Base-by-base conservation (phyloP, 345 rosid species). In the Iberis pinnata region DNA sequence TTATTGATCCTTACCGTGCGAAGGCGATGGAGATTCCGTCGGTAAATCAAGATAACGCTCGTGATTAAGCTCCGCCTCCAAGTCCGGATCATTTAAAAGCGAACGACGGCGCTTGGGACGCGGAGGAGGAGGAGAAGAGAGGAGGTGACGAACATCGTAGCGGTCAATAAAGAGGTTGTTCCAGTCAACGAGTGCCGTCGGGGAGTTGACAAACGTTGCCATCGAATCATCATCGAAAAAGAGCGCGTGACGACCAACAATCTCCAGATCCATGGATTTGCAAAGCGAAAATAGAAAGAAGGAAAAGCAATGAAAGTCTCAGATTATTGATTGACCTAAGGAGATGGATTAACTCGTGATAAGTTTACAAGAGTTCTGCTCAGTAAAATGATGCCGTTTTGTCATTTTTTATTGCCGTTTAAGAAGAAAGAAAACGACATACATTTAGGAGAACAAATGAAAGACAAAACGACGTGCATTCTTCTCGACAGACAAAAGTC, bases 111-210 rank as follows among this genome's bases (percentile, higher is more conserved):
- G 82, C 63, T 65, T 78, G 27, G 61, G 64, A 10, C 88, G 95
- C 4, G 82, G 83, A 18, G 96, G 93, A 24, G 84, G 92, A 42
- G 78, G 96, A 45, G 79, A 32, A 55, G 95, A 75, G 67, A 90
- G 95, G 67, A 90, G 96, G 68, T 90, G 98, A 32, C 98, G 98
- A 12, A 80, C 96, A 65, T 90, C 96, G 69, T 90, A 90, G 11
- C 98, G 96, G 76, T 90, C 98, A 68, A 90, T 90, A 56, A 78
- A 57, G 42, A 90, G 88, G 49, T 81, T 76, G 66, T 87, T 82
- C 98, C 98, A 90, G 19, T 84, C 95, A 56, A 90, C 92, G 55
- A 90, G 93, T 12, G 98, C 95, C 43, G 53, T 78, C 14, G 81
- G 15, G 7, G 96, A 82, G 78, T 87, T 87, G 49, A 84, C 96